A percentile compares a stretch with the other conserved stretches of the same genome.
These are phyloP conservation scores for Rubia peregrina DNA, from an alignment of 305 asterid species.

Conservation along the genomic window DNA sequence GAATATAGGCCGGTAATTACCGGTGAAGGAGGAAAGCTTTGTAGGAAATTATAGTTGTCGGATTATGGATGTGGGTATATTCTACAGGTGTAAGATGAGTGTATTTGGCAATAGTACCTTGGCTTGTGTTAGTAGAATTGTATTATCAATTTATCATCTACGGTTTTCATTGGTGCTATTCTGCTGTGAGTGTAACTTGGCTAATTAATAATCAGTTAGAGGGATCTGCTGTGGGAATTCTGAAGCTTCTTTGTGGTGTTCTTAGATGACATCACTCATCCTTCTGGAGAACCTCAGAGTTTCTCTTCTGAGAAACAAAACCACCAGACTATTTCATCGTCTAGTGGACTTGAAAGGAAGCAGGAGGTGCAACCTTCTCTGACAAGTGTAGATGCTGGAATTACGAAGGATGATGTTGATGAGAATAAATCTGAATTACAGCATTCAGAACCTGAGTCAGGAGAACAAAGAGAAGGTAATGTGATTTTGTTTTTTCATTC, in stretches of 20 bases:
- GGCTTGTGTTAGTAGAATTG: slow-evolving; percentile 1
- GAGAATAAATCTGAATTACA: slow-evolving; percentile 12
- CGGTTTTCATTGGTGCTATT: slow-evolving; percentile 12
- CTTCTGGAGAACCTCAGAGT: slow-evolving; percentile 40
- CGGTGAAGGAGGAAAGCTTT: background rate
- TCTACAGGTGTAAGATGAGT: slow-evolving; percentile 1
- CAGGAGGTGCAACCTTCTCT: slow-evolving; percentile 25
- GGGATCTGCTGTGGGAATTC: slow-evolving; percentile 17
- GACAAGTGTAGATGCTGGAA: slow-evolving; percentile 25
- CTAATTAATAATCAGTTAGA: background rate
- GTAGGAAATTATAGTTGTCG: background rate
- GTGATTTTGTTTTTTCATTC: slow-evolving; percentile 1
- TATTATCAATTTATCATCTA: slow-evolving; percentile 12
- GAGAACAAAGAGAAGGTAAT: slow-evolving; percentile 49
- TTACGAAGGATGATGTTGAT: slow-evolving; percentile 23
- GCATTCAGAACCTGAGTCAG: slow-evolving; percentile 21
- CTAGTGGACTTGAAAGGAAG: slow-evolving; percentile 30
- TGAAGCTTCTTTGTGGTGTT: slow-evolving; percentile 33
- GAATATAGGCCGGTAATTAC: background rate
- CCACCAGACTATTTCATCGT: slow-evolving; percentile 27
- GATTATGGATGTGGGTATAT: background rate
- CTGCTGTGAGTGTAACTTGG: slow-evolving; percentile 8
- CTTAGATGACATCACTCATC: slow-evolving; percentile 83
- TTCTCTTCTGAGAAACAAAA: slow-evolving; percentile 21
- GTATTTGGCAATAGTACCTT: background rate